Evolutionary conservation across 192 early-diverging fungal genomes (phyloP), one percentile per base, ranked within the genome.

Genomic region (Entomortierella lignicola): DNA sequence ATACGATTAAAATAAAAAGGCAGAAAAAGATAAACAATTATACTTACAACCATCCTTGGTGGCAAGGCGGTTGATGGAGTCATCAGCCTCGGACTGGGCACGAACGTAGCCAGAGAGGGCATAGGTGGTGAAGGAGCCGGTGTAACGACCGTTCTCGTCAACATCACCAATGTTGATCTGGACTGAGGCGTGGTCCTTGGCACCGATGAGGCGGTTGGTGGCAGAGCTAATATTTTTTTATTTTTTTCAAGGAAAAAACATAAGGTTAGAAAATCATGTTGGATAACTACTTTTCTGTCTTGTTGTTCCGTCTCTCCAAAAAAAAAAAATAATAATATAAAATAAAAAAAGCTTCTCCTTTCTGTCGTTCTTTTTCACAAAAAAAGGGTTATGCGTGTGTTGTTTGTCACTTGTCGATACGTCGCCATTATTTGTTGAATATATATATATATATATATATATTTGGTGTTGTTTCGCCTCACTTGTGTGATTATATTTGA

Each of bases 111-210:
- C 98, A 73, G 88, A 93, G 77, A 99, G 88, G 57, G 94, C 95
- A 85, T 92, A 96, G 87, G 93, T 94, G 82, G 91, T 87, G 90
- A 83, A 90, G 74, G 85, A 75, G 58, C 91, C 92, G 55, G 89
- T 90, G 79, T 87, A 77, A 64, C 85, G 86, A 70, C 96, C 96
- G 50, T 87, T 86, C 56, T 89, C 93, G 82, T 98, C 92, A 63
- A 98, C 95, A 63, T 97, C 94, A 71, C 85, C 95, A 80, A 98
- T 84, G 92, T 95, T 98, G 89, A 99, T 91, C 86, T 98, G 98
- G 86, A 99, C 93, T 39, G 95, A 91, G 59, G 96, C 94, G 89
- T 99, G 98, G 88, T 99, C 98, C 92, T 98, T 97, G 88, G 98
- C 92, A 66, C 87, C 91, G 84, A 99, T 97, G 54, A 99, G 90